These are phyloP conservation scores for Cystoisospora suis DNA, from an alignment of 169 alveolate species.

Conservation along the genomic window DNA sequence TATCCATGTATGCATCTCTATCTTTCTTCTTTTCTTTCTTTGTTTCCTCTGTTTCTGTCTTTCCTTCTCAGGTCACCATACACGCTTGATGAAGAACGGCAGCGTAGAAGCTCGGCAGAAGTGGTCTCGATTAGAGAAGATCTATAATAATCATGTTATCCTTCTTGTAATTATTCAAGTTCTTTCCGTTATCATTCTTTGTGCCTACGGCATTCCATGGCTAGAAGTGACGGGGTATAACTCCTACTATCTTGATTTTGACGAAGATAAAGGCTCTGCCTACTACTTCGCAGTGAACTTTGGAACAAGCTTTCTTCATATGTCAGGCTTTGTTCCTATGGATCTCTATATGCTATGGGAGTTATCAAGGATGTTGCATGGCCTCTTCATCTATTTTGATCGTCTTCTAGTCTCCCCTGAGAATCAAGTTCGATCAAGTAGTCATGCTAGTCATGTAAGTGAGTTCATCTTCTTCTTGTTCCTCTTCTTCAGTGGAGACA, in stretches of 20 bases:
- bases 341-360: slow-evolving; percentile 11
- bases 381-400: not conserved
- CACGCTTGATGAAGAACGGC: slow-evolving; percentile 79
- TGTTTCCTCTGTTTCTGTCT: too few species aligned
- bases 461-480: too few species aligned
- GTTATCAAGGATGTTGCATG: not conserved
- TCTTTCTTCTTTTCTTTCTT: too few species aligned
- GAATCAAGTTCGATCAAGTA: not conserved
- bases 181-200: not conserved
- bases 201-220: not conserved
- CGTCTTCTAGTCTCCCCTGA: not conserved
- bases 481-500: too few species aligned
- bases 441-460: not conserved
- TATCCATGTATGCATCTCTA: too few species aligned
- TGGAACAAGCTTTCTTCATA: not conserved
- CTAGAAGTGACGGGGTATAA: not conserved
- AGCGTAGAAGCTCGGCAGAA: not conserved
- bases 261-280: not conserved
- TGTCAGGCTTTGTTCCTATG: not conserved
- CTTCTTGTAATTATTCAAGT: not conserved
- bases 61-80: slow-evolving; percentile 72
- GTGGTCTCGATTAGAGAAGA: not conserved
- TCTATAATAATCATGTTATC: not conserved
- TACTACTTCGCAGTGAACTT: not conserved
- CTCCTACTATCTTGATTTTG: not conserved